Base-by-base conservation (phyloP, 2,329 filamentous ascomycete genomes). In the Penicillium sp. region DNA sequence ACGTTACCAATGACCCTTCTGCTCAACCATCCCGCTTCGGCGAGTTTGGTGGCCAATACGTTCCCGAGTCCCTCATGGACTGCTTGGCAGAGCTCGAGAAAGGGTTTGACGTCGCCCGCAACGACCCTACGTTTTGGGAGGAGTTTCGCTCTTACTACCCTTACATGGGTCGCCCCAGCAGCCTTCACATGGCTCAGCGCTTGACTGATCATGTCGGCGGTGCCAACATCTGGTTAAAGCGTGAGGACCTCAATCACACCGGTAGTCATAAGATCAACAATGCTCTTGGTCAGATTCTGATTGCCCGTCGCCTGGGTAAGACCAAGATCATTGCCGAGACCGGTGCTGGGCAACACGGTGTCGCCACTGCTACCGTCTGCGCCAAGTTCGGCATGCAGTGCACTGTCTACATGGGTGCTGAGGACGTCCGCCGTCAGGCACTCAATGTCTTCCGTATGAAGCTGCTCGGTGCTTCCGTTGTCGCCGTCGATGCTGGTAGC, bases 261-360 rank as follows among this genome's bases (percentile, higher is more conserved):
- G 95, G 95, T 67, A 96, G 91, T 63, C 95, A 99, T 84, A 99
- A 99, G 85, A 98, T 99, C 83, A 99, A 99, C 83, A 99, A 99
- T 71, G 95, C 95, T 0, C 82, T 99, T 8, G 95, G 95, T 2
- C 95, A 99, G 77, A 88, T 97, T 51, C 85, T 99, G 14, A 81
- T 99, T 41, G 95, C 95, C 1, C 85, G 85, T 69, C 84, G 92
- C 63, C 80, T 99, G 51, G 95, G 95, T 53, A 99, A 99, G 85
- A 97, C 89, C 5, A 90, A 92, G 75, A 98, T 99, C 70, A 99
- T 99, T 69, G 95, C 95, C 51, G 95, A 99, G 81, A 99, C 95
- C 15, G 95, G 95, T 67, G 95, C 95, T 55, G 95, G 95, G 17
- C 95, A 99, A 80, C 95, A 99, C 78, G 95, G 95, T 81, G 95